Percentiles rank a stretch among this genome's conserved stretches.
Evolutionary conservation across 2,329 filamentous ascomycete genomes (phyloP).

Genomic region (Conoideocrella luteorostrata): DNA sequence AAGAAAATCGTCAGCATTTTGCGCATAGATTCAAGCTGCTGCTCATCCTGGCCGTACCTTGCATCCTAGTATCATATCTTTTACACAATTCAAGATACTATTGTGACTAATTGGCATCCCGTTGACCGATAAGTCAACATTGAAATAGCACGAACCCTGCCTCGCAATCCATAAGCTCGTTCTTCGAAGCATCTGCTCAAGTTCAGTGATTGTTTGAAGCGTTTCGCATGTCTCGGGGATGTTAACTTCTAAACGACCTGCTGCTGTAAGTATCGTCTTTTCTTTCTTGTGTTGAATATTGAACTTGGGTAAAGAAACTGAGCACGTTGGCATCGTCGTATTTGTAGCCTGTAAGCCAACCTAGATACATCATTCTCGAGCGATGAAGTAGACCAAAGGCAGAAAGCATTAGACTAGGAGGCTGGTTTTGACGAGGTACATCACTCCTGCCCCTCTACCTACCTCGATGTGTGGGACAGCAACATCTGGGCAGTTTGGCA

Average conservation of each 20-base stretch:
- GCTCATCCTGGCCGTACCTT: too few species aligned
- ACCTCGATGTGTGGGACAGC: background rate
- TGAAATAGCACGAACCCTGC: constrained; percentile 22
- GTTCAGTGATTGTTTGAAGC: constrained; percentile 16
- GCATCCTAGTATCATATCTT: constrained; percentile 16
- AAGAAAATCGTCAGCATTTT: background rate
- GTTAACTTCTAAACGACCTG: constrained; percentile 20
- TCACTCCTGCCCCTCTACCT: background rate
- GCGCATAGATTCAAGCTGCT: background rate
- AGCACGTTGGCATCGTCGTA: constrained; percentile 11
- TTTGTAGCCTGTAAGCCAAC: too few species aligned
- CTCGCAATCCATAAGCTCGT: constrained; percentile 27
- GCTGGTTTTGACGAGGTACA: background rate
- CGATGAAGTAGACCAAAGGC: too few species aligned
- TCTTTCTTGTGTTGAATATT: constrained; percentile 15
- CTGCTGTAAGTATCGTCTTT: constrained; percentile 18
- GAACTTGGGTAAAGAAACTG: constrained; percentile 20
- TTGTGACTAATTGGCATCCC: constrained; percentile 12
- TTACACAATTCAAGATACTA: constrained; percentile 10
- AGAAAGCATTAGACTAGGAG: too few species aligned
- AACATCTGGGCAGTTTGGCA: too few species aligned
- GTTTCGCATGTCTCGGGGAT: constrained; percentile 12
- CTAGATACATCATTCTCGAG: too few species aligned
- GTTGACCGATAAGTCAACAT: constrained; percentile 19
- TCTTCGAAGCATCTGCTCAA: constrained; percentile 16